Base-by-base conservation (phyloP, 345 rosid species). In the Ceriops tagal region DNA sequence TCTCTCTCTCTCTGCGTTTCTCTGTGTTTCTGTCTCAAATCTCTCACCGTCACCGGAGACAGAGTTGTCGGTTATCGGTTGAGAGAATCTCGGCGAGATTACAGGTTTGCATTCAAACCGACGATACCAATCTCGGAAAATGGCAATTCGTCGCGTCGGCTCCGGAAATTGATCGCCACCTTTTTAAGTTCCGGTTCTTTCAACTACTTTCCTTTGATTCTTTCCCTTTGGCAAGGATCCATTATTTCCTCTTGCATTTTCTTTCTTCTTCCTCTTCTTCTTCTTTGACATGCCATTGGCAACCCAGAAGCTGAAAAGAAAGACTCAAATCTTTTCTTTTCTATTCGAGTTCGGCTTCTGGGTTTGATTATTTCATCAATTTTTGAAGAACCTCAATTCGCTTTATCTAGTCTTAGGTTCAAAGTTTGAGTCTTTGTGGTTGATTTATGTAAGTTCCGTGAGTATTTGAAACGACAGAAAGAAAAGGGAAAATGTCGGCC, bases 401-500 rank as follows among this genome's bases (percentile, higher is more conserved):
- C 53, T 52, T 19, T 62, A 16, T 26, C 47, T 37, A 5, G 28
- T 26, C 28, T 53, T 70, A 13, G 37, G 34, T 61, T 51, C 22
- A 31, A 56, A 15, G 22, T 55, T 57, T 43, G 59, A 57, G 37
- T 34, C 43, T 53, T 21, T 53, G 39, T 60, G 16, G 55, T 55
- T 39, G 11, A 35, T 28, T 56, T 58, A 28, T 6, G 56, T 28
- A 24, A 71, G 20, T 69, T 60, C 51, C 59, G 22, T 27, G 53
- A 58, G 62, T 46, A 60, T 31, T 65, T 28, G 20, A 15, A 30
- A 39, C 21, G 34, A 35, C 4, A 52, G 27, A 18, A 13, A 31
- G 46, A 39, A 10, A 7, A 21, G 13, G n/a, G 49, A 77, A 80
- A 62, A 89, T 91, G 98, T 90, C 93, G 27, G 86, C 71, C 61